Evolutionary conservation across 1,284 basidiomycete genomes (phyloP), one percentile per base, ranked within the genome.

Genomic region (Cutaneotrichosporon sp.): DNA sequence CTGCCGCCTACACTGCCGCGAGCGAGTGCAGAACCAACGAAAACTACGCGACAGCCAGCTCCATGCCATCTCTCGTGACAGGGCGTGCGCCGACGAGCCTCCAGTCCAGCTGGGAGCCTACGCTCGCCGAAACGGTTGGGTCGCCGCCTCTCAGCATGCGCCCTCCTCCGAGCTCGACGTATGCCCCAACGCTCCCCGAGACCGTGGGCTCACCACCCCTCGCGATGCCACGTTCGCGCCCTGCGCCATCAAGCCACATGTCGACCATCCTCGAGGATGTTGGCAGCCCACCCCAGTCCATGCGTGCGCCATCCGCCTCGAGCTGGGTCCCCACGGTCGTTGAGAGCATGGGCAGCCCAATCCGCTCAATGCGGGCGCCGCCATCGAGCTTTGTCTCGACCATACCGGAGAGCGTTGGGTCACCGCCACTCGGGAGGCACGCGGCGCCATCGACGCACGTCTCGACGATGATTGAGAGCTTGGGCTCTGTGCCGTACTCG

Each of bases 1-100:
- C 60, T 5, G 54, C 56, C 4, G 60, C 59, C 1, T 72, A 69
- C 52, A 60, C 66, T 0, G 63, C 54, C 3, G 67, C 63, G 0
- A 33, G 11, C 7, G 27, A 34, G 25, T 45, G 53, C 3, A 16
- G n/a, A 2, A 49, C 22, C 1, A 36, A 25, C 16, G 51, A 34
- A 4, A 6, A 31, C 14, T 60, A 31, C 16, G 22, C 27, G n/a
- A 60, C 25, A 3, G 54, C 58, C 7, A 51, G 58, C 46, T 45
- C 51, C 9, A 50, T 50, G 24, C 56, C 56, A 3, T 50, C 47
- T n/a, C 31, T 51, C 56, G 50, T 36, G 13, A 52, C 50, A 4
- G 50, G 18, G 5, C 50, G 27, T 10, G n/a, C 51, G 22, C 51
- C 50, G 3, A 18, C 47, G 16, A 50, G 14, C 27, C 4, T 10